These are phyloP conservation scores for Trichoderma harzianum DNA, from an alignment of 2,329 filamentous ascomycete genomes.

Conservation along the genomic window DNA sequence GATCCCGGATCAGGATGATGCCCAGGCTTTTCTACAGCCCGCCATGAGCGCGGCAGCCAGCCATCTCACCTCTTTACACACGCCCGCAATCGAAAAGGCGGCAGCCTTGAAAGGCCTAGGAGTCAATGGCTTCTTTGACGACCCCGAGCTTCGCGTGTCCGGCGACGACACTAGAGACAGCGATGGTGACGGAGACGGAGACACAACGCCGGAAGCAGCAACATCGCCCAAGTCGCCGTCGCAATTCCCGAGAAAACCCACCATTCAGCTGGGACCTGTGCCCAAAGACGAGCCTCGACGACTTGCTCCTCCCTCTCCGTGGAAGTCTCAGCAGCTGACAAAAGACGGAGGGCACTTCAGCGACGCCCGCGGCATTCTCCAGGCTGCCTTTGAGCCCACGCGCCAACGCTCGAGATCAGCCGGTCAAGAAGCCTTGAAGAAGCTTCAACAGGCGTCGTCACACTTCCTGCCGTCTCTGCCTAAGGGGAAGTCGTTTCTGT, in stretches of 20 bases:
- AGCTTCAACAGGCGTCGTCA: conserved; percentile 49
- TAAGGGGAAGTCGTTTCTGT: conserved; percentile 33
- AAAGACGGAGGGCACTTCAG: conserved; percentile 23
- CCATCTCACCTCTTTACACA: conserved; percentile 52
- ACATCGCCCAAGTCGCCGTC: conserved; percentile 23
- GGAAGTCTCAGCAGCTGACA: conserved; percentile 24
- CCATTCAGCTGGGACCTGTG: conserved; percentile 5
- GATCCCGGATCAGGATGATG: conserved; percentile 50
- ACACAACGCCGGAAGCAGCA: conserved; percentile 25
- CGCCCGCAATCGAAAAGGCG: conserved; percentile 56
- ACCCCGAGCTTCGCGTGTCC: conserved; percentile 21
- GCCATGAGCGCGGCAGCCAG: conserved; percentile 56
- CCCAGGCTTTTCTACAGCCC: conserved; percentile 57
- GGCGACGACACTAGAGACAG: conserved; percentile 19
- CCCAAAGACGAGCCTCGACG: conserved; percentile 11
- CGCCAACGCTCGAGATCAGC: conserved; percentile 53
- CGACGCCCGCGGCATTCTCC: conserved; percentile 35
- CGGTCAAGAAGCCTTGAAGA: conserved; percentile 56
- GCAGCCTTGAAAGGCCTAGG: conserved; percentile 48
- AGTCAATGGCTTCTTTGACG: conserved; percentile 27
- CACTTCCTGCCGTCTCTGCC: conserved; percentile 42
- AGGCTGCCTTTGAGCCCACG: conserved; percentile 45
- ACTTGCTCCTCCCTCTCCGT: conserved; percentile 29
- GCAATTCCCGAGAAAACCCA: conserved; percentile 6
- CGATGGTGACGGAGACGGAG: conserved; percentile 22